Evolutionary conservation across 2,329 filamentous ascomycete species (phyloP), one percentile per base, ranked within the genome.

Genomic region (Aureobasidium vineae): DNA sequence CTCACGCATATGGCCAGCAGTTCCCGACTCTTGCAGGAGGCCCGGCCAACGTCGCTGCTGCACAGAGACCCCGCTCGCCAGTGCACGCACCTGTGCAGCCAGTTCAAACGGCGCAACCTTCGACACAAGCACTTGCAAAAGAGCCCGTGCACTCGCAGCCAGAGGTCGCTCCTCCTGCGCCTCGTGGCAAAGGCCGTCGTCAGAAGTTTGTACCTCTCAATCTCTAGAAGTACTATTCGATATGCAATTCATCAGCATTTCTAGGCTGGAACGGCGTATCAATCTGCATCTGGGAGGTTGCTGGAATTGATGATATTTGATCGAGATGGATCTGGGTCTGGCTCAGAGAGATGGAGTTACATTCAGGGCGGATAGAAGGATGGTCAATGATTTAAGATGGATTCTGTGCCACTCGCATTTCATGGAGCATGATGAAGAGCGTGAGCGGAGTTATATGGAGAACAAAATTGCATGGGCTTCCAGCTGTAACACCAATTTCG

Each of bases 191-290:
- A 31, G 61, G 61, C 3, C 61, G 61, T 33, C 47, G 49, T 23
- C 61, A 64, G 49, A 64, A 64, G 28, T 64, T 64, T 45, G 61
- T 64, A 15, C 61, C 61, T 16, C 49, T 64, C 36, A 43, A 45
- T 54, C 31, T 53, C 2, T 64, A 23, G 26, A 13, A 8, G 15
- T 26, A 15, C 13, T 26, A 16, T 38, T 0, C n/a, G 16, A 4
- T 5, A 6, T 54, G 13, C 16, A 23, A 11, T 13, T 5, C 19
- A 15, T 57, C 31, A 19, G 33, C 36, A 56, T 41, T 10, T 56
- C 23, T 40, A 23, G 21, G 36, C 15, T 21, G 31, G n/a, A 1
- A 56, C 10, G 53, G 53, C 21, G 36, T 56, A 19, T 19, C 10
- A 26, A 10, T 33, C 15, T 5, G 16, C 6, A 33, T 59, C 23